Conservation (phyloP, 352 stramenopile genomes). For the Globisporangium cederbergense region DNA sequence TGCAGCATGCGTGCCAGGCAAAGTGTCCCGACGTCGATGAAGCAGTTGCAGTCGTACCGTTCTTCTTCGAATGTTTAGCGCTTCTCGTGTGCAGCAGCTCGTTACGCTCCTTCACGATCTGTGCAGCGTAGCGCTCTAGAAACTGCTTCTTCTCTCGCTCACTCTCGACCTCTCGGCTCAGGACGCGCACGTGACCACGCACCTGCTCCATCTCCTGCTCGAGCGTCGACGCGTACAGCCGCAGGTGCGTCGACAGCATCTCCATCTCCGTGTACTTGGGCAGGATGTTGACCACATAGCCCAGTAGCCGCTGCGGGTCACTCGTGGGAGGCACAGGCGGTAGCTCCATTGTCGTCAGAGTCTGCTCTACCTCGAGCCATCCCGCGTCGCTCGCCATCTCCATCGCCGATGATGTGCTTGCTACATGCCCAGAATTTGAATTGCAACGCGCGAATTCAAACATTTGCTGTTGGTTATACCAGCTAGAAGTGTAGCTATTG, state of each 20-base stretch:
- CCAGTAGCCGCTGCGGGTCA: constrained; percentile 68
- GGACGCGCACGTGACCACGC: constrained; percentile 50
- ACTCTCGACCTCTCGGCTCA: constrained; percentile 40
- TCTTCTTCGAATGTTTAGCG: constrained; percentile 37
- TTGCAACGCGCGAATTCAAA: too few species aligned
- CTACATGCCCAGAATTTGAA: not conserved
- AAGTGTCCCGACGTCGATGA: constrained; percentile 36
- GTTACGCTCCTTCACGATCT: constrained; percentile 86
- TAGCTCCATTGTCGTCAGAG: constrained; percentile 46
- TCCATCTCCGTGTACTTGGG: constrained; percentile 84
- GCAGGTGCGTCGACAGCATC: constrained; percentile 72
- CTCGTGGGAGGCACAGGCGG: constrained; percentile 64
- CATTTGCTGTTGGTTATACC: too few species aligned
- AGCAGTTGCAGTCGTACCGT: constrained; percentile 3
- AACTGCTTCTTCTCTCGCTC: constrained; percentile 82
- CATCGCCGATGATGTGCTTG: constrained; percentile 9
- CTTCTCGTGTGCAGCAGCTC: constrained; percentile 64
- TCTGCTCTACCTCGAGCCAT: constrained; percentile 62
- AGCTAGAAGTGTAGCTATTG: too few species aligned
- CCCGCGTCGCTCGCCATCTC: constrained; percentile 21
- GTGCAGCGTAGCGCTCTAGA: constrained; percentile 71
- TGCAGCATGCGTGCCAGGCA: constrained; percentile 81
- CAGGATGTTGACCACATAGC: constrained; percentile 72
- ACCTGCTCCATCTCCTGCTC: constrained; percentile 78
- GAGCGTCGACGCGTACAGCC: constrained; percentile 61